Evolutionary conservation across 2,329 filamentous ascomycete genomes (phyloP), one percentile per base, ranked within the genome.

Genomic region (Falciphora oryzae): DNA sequence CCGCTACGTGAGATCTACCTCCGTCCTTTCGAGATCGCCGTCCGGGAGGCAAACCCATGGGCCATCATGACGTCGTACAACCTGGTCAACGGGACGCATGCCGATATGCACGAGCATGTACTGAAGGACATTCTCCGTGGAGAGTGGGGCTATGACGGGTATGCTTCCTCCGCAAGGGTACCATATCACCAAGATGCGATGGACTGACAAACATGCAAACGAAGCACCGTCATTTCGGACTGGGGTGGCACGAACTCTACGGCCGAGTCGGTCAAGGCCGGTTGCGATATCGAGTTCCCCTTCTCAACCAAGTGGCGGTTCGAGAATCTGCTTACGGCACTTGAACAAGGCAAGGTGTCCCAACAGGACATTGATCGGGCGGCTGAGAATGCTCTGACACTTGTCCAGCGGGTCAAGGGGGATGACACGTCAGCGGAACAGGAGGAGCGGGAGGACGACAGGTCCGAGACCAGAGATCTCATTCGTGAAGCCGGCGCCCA

Each of bases 11-110:
- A 92, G 71, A 78, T 92, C 0, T 92, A 91, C 68, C 82, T 92
- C n/a, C 85, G 87, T 59, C 89, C 89, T 0, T 92, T 92, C 68
- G 88, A 91, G 75, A 90, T 91, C 70, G 88, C 88, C 0, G 79
- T 91, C 56, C 80, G 87, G 59, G 86, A 90, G 68, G 85, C 87
- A 18, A 86, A 89, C 64, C 87, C 88, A 2, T 89, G 87, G 86
- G 86, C 86, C 6, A 74, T 90, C 59, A 90, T 90, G 88, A 83
- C 84, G 5, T 86, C 86, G 1, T 90, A 90, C 70, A 90, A 90
- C 69, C 77, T 88, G 35, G 75, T 90, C 68, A 90, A 90, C 71
- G 87, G 87, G 5, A 74, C 83, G 5, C 85, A 88, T 68, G 81
- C 83, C 27, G 84, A 85, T 67, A 81, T 85, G 79, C 84, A 87